Base-by-base conservation (phyloP, 1,139 yeast genomes). In the Lodderomyces beijingensis region DNA sequence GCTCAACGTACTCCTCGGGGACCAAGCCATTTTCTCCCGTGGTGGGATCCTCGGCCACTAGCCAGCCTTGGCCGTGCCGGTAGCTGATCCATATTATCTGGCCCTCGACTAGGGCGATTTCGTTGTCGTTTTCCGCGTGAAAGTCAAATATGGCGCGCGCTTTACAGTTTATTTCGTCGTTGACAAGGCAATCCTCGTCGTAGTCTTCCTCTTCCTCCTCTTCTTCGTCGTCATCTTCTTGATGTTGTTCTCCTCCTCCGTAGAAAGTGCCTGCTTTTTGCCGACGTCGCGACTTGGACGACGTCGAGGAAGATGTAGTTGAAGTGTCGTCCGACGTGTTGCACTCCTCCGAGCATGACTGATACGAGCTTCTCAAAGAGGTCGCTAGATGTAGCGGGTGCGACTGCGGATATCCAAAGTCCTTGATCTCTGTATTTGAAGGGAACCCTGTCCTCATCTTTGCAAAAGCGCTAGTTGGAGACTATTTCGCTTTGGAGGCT, bases 61-160 rank as follows among this genome's bases (percentile, higher is more conserved):
- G 69, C 99, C 98, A 91, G 5, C 99, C 99, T 54, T 91, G 96
- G 14, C 97, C 97, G 54, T 91, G 96, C 41, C 95, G 74, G 55
- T 89, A 89, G 39, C 83, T 78, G 20, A 91, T 83, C 76, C 91
- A 82, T 3, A 93, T 77, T 13, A 77, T 57, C 57, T 91, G 97
- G 25, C 96, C 95, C 47, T 84, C 95, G 6, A 57, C 58, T 26
- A 91, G 62, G 10, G 74, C 77, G 33, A 89, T 78, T 50, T 91
- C 99, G 54, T 91, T 91, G 46, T 87, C 96, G 55, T 91, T 91
- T 53, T 91, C 97, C 0, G 98, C 96, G 20, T 64, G 69, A 53
- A 91, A 91, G 47, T 89, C 93, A 56, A 88, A 91, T 34, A 93
- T 56, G 2, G 97, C 97, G 16, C 89, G 62, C 1, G 95, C 96